phyloP scores from a whole-genome alignment of 2,329 filamentous ascomycete genomes.

The Coniella vitis region DNA sequence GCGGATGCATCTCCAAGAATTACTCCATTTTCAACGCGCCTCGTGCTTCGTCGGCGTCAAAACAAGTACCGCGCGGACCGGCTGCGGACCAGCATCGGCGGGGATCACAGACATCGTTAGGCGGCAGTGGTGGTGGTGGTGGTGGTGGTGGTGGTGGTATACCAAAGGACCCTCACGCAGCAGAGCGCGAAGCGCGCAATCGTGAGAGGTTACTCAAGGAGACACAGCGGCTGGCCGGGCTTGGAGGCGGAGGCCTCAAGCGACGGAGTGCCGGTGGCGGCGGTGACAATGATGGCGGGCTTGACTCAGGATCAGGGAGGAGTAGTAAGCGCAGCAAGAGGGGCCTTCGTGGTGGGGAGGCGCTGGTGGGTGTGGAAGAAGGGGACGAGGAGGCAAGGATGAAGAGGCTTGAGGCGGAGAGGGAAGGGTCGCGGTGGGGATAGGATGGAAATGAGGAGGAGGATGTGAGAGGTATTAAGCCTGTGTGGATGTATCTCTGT shows the following conservation, averaged over 20 bases:
- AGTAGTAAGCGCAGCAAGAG: conserved; percentile 19
- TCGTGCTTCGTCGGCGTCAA: conserved; percentile 10
- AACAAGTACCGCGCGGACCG: conserved; percentile 16
- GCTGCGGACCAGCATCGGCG: conserved; percentile 21
- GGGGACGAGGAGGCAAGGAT: conserved; percentile 47
- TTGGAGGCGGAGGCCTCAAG: conserved; percentile 37
- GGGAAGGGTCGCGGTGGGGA: conserved; percentile 47
- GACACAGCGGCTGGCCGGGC: conserved; percentile 55
- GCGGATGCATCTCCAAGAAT: conserved; percentile 21
- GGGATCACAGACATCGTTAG: conserved; percentile 28
- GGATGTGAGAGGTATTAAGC: too few relatives aligned
- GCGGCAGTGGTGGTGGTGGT: conserved; percentile 10
- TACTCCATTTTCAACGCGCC: conserved; percentile 13
- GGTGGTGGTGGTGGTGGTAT: conserved; percentile 17
- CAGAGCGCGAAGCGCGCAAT: conserved; percentile 61
- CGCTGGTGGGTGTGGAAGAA: conserved; percentile 24
- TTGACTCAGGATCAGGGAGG: too few relatives aligned
- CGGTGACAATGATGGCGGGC: conserved; percentile 29
- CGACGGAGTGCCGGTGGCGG: conserved; percentile 29
- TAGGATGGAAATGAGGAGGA: conserved; percentile 20
- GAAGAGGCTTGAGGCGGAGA: conserved; percentile 51
- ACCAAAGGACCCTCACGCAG: conserved; percentile 52
- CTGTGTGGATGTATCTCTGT: too few relatives aligned
- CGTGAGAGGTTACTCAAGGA: conserved; percentile 62
- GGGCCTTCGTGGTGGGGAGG: conserved; percentile 39